Evolutionary conservation across 495 filamentous ascomycete species (phyloP), one percentile per base, ranked within the genome.

Genomic region (Neurospora tetrasperma): DNA sequence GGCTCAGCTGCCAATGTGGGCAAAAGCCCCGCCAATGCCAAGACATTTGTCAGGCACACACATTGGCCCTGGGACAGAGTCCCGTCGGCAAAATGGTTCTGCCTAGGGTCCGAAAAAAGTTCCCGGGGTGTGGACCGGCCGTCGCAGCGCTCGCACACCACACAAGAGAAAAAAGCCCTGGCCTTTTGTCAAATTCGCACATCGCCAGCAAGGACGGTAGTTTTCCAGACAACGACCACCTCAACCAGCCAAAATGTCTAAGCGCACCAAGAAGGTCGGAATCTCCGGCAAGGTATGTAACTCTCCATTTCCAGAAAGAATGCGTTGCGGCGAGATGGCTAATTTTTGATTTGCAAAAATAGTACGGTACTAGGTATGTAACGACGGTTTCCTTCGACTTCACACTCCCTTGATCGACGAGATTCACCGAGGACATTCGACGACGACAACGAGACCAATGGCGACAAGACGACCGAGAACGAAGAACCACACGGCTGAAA

Each of bases 201-300:
- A 73, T 70, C 77, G 74, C 73, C 76, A 74, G 69, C 76, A 70
- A 35, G 73, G 66, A 74, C 75, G 74, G 66, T 74, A 75, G 42
- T 71, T 69, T 73, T 73, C 73, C 74, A 79, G 74, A 75, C 75
- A 71, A 73, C 42, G 69, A 71, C 44, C 74, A 79, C 71, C 68
- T 48, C 70, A 79, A 76, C 76, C 81, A 83, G 83, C 82, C 88
- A 93, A 90, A 83, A 97, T 97, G 94, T 95, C 94, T 80, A 97
- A 97, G 88, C 90, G 94, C 86, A 97, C 94, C 71, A 97, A 97
- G 92, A 97, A 97, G 92, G 94, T 97, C 92, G 93, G 94, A 80
- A 86, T 89, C 77, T 89, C 87, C 87, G 88, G 87, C 83, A 86
- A 79, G 78, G 84, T 85, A 80, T 71, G 76, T 78, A 69, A 76